A percentile compares a stretch with the other conserved stretches of the same genome.
phyloP scores from a whole-genome alignment of 306 rosid species.

The Notholithocarpus densiflorus region DNA sequence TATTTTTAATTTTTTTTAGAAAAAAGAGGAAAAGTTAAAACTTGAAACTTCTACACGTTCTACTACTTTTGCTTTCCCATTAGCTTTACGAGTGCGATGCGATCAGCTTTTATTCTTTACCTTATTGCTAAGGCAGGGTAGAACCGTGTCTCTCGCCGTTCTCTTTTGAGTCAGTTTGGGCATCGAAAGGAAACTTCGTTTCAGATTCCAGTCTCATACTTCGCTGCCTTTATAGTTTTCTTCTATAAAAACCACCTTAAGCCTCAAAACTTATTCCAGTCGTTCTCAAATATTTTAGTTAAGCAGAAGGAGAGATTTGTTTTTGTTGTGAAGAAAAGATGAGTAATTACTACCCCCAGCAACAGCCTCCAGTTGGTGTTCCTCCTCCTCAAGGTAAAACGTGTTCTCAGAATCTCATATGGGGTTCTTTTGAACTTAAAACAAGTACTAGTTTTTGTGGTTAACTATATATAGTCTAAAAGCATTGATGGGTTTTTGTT shows the following conservation, averaged over 20 bases:
- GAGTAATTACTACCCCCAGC: conserved; percentile 51
- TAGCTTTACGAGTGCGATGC: background rate
- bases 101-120: background rate
- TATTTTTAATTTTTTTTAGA: no score
- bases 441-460: no score
- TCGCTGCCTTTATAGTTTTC: background rate
- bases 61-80: background rate
- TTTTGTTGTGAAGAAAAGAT: conserved; percentile 4
- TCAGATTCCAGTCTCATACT: background rate
- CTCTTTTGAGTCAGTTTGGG: background rate
- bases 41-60: no score
- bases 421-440: no score
- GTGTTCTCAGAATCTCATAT: background rate
- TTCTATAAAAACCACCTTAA: background rate
- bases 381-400: conserved; percentile 62
- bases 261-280: background rate
- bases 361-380: conserved; percentile 53
- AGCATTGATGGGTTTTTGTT: background rate
- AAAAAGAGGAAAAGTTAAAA: no score
- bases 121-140: background rate
- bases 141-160: background rate
- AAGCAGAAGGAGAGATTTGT: background rate
- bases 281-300: background rate
- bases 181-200: background rate
- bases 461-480: background rate